Conservation (phyloP, 1,139 yeast genomes). For the Lodderomyces theae region DNA sequence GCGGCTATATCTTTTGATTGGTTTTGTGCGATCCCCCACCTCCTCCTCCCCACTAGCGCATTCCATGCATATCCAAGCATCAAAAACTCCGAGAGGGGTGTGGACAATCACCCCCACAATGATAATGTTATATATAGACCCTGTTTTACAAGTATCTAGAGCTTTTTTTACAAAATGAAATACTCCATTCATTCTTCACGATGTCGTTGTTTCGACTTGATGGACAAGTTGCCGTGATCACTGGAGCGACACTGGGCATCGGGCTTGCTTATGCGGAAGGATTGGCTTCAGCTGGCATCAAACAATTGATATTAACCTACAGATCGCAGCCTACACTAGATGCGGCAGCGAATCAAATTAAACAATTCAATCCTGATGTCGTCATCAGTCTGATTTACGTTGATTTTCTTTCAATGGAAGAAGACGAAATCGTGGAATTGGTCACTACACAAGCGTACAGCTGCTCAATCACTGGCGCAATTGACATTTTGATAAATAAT, state of each 20-base stretch:
- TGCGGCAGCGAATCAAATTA: constrained; percentile 18
- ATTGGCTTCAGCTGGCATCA: constrained; percentile 33
- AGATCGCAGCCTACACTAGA: constrained; percentile 18
- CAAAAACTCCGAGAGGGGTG: too few species aligned
- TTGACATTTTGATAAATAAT: constrained; percentile 54
- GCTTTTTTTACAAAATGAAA: too few species aligned
- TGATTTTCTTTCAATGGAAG: constrained; percentile 20
- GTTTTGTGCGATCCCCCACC: too few species aligned
- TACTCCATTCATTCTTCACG: too few species aligned
- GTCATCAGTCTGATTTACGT: constrained; percentile 19
- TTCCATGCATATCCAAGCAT: too few species aligned
- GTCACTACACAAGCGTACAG: constrained; percentile 33
- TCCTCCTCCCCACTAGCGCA: too few species aligned
- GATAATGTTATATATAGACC: too few species aligned
- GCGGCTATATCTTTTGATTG: too few species aligned
- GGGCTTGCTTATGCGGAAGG: constrained; percentile 37
- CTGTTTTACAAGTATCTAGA: too few species aligned
- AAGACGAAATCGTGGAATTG: constrained; percentile 22
- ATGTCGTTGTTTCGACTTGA: constrained; percentile 26
- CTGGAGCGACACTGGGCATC: constrained; percentile 37
- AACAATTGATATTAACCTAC: constrained; percentile 27
- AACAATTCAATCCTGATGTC: constrained; percentile 20
- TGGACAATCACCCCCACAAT: too few species aligned
- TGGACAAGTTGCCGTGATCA: constrained; percentile 33
- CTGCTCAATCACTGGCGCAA: constrained; percentile 27